Evolutionary conservation across 805 yeast genomes (phyloP).

Genomic region (Torulaspora microellipsoides): DNA sequence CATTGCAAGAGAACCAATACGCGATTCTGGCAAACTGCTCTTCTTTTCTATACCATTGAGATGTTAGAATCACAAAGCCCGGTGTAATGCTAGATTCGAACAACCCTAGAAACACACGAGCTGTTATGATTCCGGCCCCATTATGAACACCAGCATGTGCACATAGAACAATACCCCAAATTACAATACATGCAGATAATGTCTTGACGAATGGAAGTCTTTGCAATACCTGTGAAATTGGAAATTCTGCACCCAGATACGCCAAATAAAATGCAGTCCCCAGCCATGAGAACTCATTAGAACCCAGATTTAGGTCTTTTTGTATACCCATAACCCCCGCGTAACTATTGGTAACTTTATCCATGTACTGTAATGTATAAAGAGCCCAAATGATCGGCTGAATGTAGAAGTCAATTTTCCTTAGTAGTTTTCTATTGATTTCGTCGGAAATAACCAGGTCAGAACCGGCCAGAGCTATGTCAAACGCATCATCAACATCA

Average conservation of each 20-base stretch:
- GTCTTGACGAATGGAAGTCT: conserved; percentile 7
- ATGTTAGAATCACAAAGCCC: conserved; percentile 7
- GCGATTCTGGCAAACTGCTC: conserved; percentile 6
- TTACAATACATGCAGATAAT: conserved; percentile 3
- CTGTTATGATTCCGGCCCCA: conserved; percentile 7
- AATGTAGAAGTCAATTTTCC: conserved; percentile 11
- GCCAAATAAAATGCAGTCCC: conserved; percentile 12
- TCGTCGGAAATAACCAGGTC: conserved; percentile 6
- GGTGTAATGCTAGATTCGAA: conserved; percentile 8
- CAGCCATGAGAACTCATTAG: conserved; percentile 10
- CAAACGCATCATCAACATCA: conserved; percentile 11
- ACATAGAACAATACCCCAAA: conserved; percentile 5
- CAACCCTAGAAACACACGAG: conserved; percentile 6
- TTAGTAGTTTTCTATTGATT: conserved; percentile 5
- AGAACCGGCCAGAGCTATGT: conserved; percentile 5
- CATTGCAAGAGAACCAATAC: conserved; percentile 9
- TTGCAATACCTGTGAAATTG: conserved; percentile 4
- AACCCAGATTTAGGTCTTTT: conserved; percentile 2
- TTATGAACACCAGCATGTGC: conserved; percentile 6
- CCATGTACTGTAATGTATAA: conserved; percentile 10
- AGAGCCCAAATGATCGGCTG: conserved; percentile 10
- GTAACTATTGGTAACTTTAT: conserved; percentile 9
- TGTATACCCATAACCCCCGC: conserved; percentile 13
- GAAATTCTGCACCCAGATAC: conserved; percentile 7
- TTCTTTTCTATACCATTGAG: conserved; percentile 8